Evolutionary conservation across 164 flowering plant species (phyloP), one percentile per base, ranked within the genome.

Genomic region (Berberis vulgaris): DNA sequence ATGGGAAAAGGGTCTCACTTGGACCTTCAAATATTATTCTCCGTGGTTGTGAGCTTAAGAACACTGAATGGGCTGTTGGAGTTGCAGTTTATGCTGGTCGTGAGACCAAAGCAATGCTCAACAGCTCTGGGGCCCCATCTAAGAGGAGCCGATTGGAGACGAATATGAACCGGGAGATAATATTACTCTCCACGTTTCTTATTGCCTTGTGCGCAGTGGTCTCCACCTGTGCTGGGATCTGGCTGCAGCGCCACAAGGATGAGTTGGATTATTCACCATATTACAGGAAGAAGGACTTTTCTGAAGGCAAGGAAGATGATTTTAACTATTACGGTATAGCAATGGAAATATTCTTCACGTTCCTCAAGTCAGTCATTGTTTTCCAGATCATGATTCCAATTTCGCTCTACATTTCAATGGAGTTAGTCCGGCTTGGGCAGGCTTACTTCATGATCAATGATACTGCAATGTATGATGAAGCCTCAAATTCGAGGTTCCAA

Each of bases 301-400:
- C 85, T 1, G 72, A 75, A 49, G 73, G 7, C 0, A 59, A 70
- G 11, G 78, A 53, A 3, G 72, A 76, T 2, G 54, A 82, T 59
- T 87, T 82, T 70, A 73, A 91, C 2, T 95, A 87, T 65, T 81
- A 76, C 67, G 97, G 97, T 1, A 75, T 88, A 79, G 96, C 85
- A 38, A n/a, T 66, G 81, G 94, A 95, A 74, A 84, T 87, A 65
- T 45, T 91, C 66, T 89, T 91, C 66, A 76, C 88, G 9, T 95
- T 95, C 67, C 90, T 95, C 69, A 91, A 84, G 96, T 78, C 90
- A 1, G 91, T 95, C 13, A 95, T 95, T 42, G 99, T 95, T 44
- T 95, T 86, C 84, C 99, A 95, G 76, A 75, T 95, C 59, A 87
- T 95, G 96, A 95, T 95, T 65, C 99, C 99, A 45, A 95, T 95